A percentile compares a stretch with the other conserved stretches of the same genome.
Evolutionary conservation across 164 flowering plant species (phyloP).

Genomic region (Vitis amurensis): DNA sequence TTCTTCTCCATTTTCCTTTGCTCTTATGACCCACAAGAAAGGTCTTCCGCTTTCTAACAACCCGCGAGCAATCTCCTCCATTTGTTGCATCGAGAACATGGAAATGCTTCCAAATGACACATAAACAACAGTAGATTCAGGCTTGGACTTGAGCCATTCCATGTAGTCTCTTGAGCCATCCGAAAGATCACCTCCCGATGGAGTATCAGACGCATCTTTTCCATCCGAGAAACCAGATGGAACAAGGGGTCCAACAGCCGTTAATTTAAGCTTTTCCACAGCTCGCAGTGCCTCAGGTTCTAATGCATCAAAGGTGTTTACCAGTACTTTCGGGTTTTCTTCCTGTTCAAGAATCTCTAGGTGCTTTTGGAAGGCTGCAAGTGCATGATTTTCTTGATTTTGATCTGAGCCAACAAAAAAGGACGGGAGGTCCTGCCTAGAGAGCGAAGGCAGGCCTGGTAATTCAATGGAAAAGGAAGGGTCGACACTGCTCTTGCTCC

Average conservation of each 20-base stretch:
- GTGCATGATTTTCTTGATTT: too few relatives aligned
- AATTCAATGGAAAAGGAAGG: neutral
- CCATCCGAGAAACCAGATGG: neutral
- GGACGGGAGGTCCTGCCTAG: slow-evolving; percentile 1
- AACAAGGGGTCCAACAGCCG: neutral
- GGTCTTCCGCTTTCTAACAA: neutral
- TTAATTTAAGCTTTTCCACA: neutral
- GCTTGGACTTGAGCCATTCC: neutral
- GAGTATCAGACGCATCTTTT: neutral
- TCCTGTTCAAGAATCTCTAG: slow-evolving; percentile 7
- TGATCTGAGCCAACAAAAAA: neutral
- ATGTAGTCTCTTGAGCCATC: neutral
- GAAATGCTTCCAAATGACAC: neutral
- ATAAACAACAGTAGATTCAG: neutral
- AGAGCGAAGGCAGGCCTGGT: slow-evolving; percentile 3
- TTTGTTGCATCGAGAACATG: neutral
- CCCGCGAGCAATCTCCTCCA: neutral
- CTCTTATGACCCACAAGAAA: neutral
- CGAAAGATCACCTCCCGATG: neutral
- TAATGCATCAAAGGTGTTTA: neutral
- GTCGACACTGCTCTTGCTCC: neutral
- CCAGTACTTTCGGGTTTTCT: neutral
- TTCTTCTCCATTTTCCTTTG: neutral
- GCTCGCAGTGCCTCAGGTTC: neutral
- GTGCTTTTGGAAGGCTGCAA: slow-evolving; percentile 9